phyloP scores from a whole-genome alignment of 2,329 filamentous ascomycete species.

The Xylaria multiplex region DNA sequence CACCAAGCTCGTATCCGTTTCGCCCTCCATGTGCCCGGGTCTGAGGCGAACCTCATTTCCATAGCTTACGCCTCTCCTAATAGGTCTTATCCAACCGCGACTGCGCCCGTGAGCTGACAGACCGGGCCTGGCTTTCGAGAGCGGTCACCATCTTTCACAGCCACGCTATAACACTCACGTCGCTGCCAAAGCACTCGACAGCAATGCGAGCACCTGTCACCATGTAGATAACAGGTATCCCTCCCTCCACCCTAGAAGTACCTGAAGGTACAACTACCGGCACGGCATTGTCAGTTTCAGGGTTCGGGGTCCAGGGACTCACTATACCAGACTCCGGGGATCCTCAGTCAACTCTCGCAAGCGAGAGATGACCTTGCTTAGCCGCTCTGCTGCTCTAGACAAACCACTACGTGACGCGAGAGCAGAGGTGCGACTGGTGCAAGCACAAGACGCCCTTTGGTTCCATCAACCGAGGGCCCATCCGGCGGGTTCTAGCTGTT shows the following conservation, averaged over 20 bases:
- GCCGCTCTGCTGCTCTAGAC: conserved; percentile 19
- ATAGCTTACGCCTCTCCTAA: conserved; percentile 17
- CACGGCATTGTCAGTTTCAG: conserved; percentile 20
- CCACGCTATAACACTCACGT: conserved; percentile 12
- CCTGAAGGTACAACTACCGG: conserved; percentile 8
- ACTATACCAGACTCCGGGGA: conserved; percentile 11
- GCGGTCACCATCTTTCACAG: conserved; percentile 18
- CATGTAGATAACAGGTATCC: conserved; percentile 19
- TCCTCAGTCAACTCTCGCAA: too few relatives aligned
- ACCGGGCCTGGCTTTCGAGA: conserved; percentile 23
- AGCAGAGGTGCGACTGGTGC: conserved; percentile 5
- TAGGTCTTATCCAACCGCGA: conserved; percentile 28
- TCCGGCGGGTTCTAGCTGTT: conserved; percentile 21
- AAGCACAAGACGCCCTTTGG: conserved; percentile 7
- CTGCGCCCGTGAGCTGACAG: conserved; percentile 20
- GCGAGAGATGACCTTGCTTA: conserved; percentile 11
- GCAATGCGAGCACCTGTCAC: background rate
- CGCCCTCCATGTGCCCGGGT: conserved; percentile 15
- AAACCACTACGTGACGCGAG: conserved; percentile 4
- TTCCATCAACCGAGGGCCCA: conserved; percentile 1
- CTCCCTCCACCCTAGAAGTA: conserved; percentile 20
- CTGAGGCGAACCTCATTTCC: conserved; percentile 2
- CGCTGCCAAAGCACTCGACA: conserved; percentile 7
- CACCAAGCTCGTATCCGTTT: conserved; percentile 18
- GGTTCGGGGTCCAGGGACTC: conserved; percentile 25